These are phyloP conservation scores for Pascua guehoae DNA, from an alignment of 1,284 basidiomycete species.

Conservation along the genomic window DNA sequence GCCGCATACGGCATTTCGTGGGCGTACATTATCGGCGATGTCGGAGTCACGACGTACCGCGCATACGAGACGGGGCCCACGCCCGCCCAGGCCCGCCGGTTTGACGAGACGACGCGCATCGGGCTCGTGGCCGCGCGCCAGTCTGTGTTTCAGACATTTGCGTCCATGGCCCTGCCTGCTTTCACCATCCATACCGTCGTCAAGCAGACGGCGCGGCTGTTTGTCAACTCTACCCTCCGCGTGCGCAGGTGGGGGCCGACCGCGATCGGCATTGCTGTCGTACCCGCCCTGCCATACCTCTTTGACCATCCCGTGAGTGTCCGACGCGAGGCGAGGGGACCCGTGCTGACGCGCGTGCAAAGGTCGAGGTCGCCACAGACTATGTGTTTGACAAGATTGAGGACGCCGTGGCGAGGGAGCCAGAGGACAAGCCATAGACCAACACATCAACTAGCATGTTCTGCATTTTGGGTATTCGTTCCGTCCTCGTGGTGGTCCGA, in stretches of 20 bases:
- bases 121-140: conserved; percentile 69
- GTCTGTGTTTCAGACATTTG: conserved; percentile 78
- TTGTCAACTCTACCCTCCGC: conserved; percentile 46
- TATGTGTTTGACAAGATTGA: conserved; percentile 53
- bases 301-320: conserved; percentile 62
- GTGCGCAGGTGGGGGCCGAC: conserved; percentile 78
- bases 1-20: conserved; percentile 80
- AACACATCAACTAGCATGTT: too few relatives aligned
- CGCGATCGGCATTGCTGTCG: conserved; percentile 56
- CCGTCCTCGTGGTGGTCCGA: too few relatives aligned
- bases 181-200: conserved; percentile 78
- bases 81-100: conserved; percentile 66
- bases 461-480: too few relatives aligned
- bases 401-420: conserved; percentile 32
- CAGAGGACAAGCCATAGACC: too few relatives aligned
- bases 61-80: conserved; percentile 68
- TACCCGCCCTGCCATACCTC: conserved; percentile 74
- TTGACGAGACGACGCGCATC: conserved; percentile 70
- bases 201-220: conserved; percentile 60
- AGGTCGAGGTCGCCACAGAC: conserved; percentile 53
- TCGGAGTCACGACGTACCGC: conserved; percentile 88
- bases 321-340: not conserved
- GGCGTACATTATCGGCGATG: conserved; percentile 72
- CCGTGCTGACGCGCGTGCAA: conserved; percentile 6
- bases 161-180: conserved; percentile 38